Conservation (phyloP, 768 basidiomycete genomes). For the Leccinum truebloodii region DNA sequence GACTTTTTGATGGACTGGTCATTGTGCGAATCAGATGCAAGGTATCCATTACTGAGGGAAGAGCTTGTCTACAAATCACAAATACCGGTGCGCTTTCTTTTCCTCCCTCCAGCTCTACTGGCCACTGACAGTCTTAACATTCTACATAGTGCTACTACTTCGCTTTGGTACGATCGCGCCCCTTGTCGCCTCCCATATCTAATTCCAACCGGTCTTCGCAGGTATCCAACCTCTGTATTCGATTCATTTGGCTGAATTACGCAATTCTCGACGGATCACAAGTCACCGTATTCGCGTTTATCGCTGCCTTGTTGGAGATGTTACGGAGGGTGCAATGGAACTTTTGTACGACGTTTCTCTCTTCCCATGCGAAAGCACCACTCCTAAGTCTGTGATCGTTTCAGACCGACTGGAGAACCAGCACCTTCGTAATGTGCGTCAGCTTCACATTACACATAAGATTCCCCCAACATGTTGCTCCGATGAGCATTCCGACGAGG, state of each 20-base stretch:
- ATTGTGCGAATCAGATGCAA: slow-evolving; percentile 56
- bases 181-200: background rate
- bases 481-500: background rate
- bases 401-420: slow-evolving; percentile 84
- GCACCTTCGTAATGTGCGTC: slow-evolving; percentile 94
- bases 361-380: background rate
- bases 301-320: slow-evolving; percentile 72
- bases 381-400: background rate
- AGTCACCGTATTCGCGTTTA: slow-evolving; percentile 59
- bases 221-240: slow-evolving; percentile 71
- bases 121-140: background rate
- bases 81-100: slow-evolving; percentile 47
- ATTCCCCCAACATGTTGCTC: slow-evolving; percentile 72
- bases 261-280: slow-evolving; percentile 56
- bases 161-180: slow-evolving; percentile 56
- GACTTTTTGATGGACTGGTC: slow-evolving; percentile 97
- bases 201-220: slow-evolving; percentile 26
- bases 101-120: background rate
- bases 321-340: slow-evolving; percentile 89
- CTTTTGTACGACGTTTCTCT: slow-evolving; percentile 59
- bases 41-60: slow-evolving; percentile 61
- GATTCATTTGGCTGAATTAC: slow-evolving; percentile 84
- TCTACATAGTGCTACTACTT: slow-evolving; percentile 68
- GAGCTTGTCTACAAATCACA: slow-evolving; percentile 74
- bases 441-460: slow-evolving; percentile 86